phyloP scores from a whole-genome alignment of 129 eudicot genomes.

The Logfia minima region DNA sequence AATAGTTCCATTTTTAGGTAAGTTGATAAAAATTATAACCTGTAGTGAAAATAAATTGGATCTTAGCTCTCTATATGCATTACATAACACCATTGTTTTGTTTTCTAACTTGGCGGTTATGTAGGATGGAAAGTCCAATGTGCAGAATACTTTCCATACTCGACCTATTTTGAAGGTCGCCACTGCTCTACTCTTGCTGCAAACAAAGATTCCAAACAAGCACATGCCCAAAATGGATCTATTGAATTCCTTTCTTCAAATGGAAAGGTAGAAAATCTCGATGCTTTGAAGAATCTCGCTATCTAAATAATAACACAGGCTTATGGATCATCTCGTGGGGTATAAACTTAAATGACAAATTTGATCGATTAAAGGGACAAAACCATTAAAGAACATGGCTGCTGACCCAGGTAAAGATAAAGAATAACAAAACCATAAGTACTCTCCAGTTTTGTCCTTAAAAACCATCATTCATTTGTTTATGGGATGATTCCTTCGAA shows the following conservation, averaged over 20 bases:
- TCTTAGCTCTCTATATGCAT: not conserved
- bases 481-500: slow-evolving; percentile 30
- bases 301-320: slow-evolving; percentile 34
- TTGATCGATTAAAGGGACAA: slow-evolving; percentile 2
- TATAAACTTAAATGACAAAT: not conserved
- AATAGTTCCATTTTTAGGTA: not conserved
- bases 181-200: slow-evolving; percentile 46
- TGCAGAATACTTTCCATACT: slow-evolving; percentile 80
- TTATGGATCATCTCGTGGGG: slow-evolving; percentile 11
- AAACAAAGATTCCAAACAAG: slow-evolving; percentile 34
- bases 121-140: slow-evolving; percentile 85
- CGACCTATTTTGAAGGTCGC: slow-evolving; percentile 75
- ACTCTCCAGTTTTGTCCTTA: not conserved
- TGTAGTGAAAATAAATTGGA: not conserved
- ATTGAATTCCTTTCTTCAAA: slow-evolving; percentile 39
- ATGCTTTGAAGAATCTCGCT: slow-evolving; percentile 56
- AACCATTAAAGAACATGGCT: slow-evolving; percentile 12
- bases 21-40: not conserved
- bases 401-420: slow-evolving; percentile 17
- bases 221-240: slow-evolving; percentile 46
- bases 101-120: slow-evolving; percentile 11
- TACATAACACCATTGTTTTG: not conserved
- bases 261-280: slow-evolving; percentile 56
- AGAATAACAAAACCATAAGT: not conserved
- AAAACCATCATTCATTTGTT: slow-evolving; percentile 18